Conservation (phyloP, 352 stramenopile species). For the Pythium dissotocum region DNA sequence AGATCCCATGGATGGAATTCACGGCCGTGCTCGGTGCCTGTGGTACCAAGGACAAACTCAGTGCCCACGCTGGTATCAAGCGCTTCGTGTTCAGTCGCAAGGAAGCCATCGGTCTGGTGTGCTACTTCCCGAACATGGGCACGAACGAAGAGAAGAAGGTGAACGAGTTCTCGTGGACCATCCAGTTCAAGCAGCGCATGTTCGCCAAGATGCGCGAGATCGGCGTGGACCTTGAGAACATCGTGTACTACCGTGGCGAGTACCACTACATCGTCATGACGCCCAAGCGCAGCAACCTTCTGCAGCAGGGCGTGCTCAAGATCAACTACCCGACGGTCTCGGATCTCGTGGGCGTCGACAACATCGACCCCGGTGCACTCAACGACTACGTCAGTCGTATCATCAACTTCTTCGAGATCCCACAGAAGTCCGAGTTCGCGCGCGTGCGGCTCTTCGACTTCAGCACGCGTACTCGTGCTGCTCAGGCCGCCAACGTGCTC, state of each 20-base stretch:
- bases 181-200: conserved; percentile 86
- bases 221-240: conserved; percentile 79
- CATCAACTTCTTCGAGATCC: conserved; percentile 72
- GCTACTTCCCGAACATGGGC: conserved; percentile 76
- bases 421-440: conserved; percentile 63
- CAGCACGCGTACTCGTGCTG: conserved; percentile 69
- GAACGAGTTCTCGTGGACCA: conserved; percentile 81
- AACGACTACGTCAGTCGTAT: conserved; percentile 69
- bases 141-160: conserved; percentile 79
- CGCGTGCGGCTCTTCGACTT: conserved; percentile 85
- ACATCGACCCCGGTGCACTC: conserved; percentile 60
- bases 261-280: conserved; percentile 90
- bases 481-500: conserved; percentile 73
- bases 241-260: conserved; percentile 85
- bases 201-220: conserved; percentile 76
- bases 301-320: conserved; percentile 75
- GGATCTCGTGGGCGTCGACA: conserved; percentile 66
- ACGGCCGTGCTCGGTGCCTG: conserved; percentile 65
- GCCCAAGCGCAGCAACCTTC: conserved; percentile 69
- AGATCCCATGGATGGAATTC: conserved; percentile 82
- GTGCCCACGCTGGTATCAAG: conserved; percentile 63
- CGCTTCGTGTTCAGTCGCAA: conserved; percentile 82
- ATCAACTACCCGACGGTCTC: conserved; percentile 60
- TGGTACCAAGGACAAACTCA: conserved; percentile 70
- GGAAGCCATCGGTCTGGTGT: conserved; percentile 79